These are phyloP conservation scores for Mariannaea sp. DNA, from an alignment of 2,329 filamentous ascomycete genomes.

Conservation along the genomic window DNA sequence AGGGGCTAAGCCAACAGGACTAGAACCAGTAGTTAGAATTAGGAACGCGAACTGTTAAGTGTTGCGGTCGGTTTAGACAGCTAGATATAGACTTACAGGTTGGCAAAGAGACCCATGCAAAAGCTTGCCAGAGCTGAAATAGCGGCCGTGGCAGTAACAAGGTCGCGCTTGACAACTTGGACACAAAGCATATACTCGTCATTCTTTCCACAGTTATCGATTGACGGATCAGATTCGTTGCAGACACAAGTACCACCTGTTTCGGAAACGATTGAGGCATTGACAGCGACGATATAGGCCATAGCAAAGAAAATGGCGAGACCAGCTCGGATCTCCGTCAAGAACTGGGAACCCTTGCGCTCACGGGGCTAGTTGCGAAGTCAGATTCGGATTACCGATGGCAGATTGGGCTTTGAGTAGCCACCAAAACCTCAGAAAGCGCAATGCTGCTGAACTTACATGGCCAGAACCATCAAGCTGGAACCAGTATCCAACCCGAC, in stretches of 20 bases:
- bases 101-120: constrained; percentile 81
- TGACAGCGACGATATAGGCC: constrained; percentile 60
- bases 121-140: constrained; percentile 81
- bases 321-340: constrained; percentile 83
- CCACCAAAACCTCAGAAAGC: background rate
- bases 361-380: constrained; percentile 60
- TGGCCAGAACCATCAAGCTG: constrained; percentile 81
- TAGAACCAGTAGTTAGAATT: constrained; percentile 19
- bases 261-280: constrained; percentile 61
- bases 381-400: background rate
- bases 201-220: constrained; percentile 58
- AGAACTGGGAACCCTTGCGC: constrained; percentile 76
- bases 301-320: constrained; percentile 77
- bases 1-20: constrained; percentile 47
- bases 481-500: constrained; percentile 73
- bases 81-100: constrained; percentile 56
- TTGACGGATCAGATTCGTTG: constrained; percentile 50
- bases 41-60: no score
- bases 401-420: background rate
- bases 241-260: constrained; percentile 80
- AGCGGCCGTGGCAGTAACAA: constrained; percentile 84
- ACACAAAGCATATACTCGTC: constrained; percentile 67
- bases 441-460: constrained; percentile 57
- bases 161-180: constrained; percentile 70
- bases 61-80: background rate